Percentiles rank a stretch among this genome's conserved stretches.
phyloP scores from a whole-genome alignment of 2,329 filamentous ascomycete species.

The Pseudogymnoascus sp. region DNA sequence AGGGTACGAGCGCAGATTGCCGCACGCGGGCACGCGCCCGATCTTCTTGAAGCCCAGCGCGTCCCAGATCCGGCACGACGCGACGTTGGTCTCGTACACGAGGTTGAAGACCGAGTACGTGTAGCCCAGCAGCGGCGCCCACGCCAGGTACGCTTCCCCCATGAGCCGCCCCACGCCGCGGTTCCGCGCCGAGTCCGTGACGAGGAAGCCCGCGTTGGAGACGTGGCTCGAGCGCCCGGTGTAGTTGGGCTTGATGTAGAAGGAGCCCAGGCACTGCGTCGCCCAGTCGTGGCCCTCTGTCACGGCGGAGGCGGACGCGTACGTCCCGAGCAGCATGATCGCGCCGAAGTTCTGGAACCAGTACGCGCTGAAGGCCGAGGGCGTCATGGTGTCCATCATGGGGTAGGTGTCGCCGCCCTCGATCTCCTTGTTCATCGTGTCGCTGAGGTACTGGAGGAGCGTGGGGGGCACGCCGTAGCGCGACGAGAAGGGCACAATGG shows the following conservation, averaged over 20 bases:
- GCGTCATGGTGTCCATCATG: slow-evolving; percentile 54
- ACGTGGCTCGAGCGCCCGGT: slow-evolving; percentile 66
- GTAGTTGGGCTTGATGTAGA: slow-evolving; percentile 68
- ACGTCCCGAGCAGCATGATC: slow-evolving; percentile 60
- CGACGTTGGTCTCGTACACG: slow-evolving; percentile 66
- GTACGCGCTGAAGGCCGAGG: slow-evolving; percentile 56
- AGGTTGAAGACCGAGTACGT: slow-evolving; percentile 69
- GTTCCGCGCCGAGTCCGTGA: slow-evolving; percentile 46
- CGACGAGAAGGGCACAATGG: slow-evolving; percentile 58
- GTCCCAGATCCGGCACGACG: slow-evolving; percentile 66
- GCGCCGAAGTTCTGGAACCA: slow-evolving; percentile 70
- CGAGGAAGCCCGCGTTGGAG: slow-evolving; percentile 56
- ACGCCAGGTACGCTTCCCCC: slow-evolving; percentile 49
- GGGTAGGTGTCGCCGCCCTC: slow-evolving; percentile 67
- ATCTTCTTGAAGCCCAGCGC: slow-evolving; percentile 66
- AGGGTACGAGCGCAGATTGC: slow-evolving; percentile 43
- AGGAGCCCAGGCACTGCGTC: slow-evolving; percentile 58
- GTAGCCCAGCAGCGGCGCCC: slow-evolving; percentile 53
- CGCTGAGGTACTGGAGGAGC: slow-evolving; percentile 54
- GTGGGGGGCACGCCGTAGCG: slow-evolving; percentile 51
- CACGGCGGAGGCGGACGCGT: slow-evolving; percentile 44
- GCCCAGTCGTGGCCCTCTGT: slow-evolving; percentile 50
- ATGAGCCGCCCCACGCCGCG: slow-evolving; percentile 47
- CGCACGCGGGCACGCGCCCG: slow-evolving; percentile 51
- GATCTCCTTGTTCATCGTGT: slow-evolving; percentile 63